Percentiles rank a stretch among this genome's conserved stretches.
Conservation (phyloP, 805 yeast species). For the Yamadazyma kitorensis region DNA sequence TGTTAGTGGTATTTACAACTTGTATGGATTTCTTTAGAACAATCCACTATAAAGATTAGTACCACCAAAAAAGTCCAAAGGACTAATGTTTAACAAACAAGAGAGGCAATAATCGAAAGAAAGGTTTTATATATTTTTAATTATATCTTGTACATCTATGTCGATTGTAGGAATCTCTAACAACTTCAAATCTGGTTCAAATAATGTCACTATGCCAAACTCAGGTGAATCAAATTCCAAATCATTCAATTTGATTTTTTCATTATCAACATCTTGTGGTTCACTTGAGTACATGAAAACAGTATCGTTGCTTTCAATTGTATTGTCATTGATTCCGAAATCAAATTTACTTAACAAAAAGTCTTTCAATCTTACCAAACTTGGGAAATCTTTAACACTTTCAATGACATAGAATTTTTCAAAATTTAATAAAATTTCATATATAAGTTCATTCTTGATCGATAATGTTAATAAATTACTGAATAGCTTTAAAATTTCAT, state of each 20-base stretch:
- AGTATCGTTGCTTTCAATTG: constrained; percentile 1
- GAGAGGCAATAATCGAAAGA: too few relatives aligned
- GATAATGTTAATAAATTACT: constrained; percentile 6
- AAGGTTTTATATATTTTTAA: constrained; percentile 5
- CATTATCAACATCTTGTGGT: constrained; percentile 6
- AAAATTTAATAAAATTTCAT: constrained; percentile 12
- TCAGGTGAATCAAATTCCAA: constrained; percentile 28
- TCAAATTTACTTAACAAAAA: constrained; percentile 16
- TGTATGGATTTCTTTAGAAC: constrained; percentile 91
- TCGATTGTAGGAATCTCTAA: constrained; percentile 4
- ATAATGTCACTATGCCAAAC: constrained; percentile 14
- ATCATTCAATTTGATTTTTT: constrained; percentile 20
- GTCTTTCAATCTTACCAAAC: constrained; percentile 4
- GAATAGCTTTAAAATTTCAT: constrained; percentile 7
- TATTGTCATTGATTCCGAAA: constrained; percentile 6
- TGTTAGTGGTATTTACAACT: constrained; percentile 92
- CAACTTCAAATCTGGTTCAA: not conserved
- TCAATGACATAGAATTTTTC: constrained; percentile 12
- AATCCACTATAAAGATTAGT: constrained; percentile 21
- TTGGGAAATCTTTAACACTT: constrained; percentile 2
- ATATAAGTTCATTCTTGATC: constrained; percentile 4
- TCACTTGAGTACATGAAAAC: constrained; percentile 18
- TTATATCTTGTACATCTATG: constrained; percentile 9
- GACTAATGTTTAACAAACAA: too few relatives aligned
- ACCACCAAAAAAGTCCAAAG: too few relatives aligned